Evolutionary conservation across 768 basidiomycete species (phyloP).

Genomic region (Suillus decipiens): DNA sequence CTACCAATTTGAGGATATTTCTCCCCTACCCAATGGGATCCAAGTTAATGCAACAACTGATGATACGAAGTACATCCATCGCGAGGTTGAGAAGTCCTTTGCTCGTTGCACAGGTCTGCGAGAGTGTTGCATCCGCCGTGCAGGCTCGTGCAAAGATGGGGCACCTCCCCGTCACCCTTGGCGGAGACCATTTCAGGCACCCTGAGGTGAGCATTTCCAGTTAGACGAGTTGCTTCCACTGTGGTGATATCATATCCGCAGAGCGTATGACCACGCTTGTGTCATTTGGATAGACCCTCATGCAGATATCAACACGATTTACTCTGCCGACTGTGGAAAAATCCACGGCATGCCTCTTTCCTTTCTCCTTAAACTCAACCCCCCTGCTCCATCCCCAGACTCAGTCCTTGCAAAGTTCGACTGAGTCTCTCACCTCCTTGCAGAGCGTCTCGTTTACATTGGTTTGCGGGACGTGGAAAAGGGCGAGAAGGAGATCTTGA

Average conservation of each 20-base stretch:
- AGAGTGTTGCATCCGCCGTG: conserved; percentile 80
- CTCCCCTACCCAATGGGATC: conserved; percentile 40
- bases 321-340: no score
- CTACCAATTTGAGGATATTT: conserved; percentile 82
- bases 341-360: conserved; percentile 86
- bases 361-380: conserved; percentile 47
- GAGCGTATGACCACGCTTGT: conserved; percentile 61
- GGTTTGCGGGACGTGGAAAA: conserved; percentile 91
- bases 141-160: conserved; percentile 75
- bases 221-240: no score
- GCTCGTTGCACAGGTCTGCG: conserved; percentile 78
- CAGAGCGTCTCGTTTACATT: conserved; percentile 89
- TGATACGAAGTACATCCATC: conserved; percentile 56
- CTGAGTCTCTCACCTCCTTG: conserved; percentile 65
- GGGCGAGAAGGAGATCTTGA: conserved; percentile 86
- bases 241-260: no score
- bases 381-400: conserved; percentile 21
- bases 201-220: no score
- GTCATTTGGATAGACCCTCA: no score
- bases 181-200: conserved; percentile 79
- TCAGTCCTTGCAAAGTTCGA: conserved; percentile 35
- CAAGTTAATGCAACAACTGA: neutral
- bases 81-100: conserved; percentile 91
- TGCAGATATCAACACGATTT: no score
- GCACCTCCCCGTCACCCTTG: conserved; percentile 84